phyloP scores from a whole-genome alignment of 2,329 filamentous ascomycete genomes.

The Microdochium bolleyi region DNA sequence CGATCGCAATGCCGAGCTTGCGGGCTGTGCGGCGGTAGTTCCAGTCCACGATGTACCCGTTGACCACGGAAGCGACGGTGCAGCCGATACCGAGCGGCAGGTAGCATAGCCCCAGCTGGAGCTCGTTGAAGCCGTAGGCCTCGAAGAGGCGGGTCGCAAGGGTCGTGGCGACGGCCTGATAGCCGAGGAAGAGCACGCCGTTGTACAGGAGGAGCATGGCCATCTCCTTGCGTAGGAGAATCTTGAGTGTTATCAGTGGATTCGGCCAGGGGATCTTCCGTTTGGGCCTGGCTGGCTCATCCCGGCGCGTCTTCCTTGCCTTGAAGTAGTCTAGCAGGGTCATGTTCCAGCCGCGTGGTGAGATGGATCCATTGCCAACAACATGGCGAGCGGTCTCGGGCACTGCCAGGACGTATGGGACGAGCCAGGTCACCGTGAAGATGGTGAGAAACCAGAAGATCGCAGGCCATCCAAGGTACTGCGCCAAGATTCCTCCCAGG shows the following conservation, averaged over 20 bases:
- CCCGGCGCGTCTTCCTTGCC: slow-evolving; percentile 12
- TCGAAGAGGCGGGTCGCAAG: slow-evolving; percentile 41
- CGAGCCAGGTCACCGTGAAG: slow-evolving; percentile 36
- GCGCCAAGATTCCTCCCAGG: slow-evolving; percentile 54
- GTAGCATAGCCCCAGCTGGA: slow-evolving; percentile 46
- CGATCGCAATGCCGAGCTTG: slow-evolving; percentile 51
- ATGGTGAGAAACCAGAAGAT: slow-evolving; percentile 65
- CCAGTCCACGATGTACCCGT: slow-evolving; percentile 53
- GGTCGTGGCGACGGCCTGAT: slow-evolving; percentile 45
- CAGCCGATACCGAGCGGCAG: slow-evolving; percentile 45
- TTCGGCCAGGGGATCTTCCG: slow-evolving; percentile 45
- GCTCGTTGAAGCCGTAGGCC: slow-evolving; percentile 42
- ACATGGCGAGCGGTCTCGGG: slow-evolving; percentile 53
- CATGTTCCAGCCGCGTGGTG: slow-evolving; percentile 49
- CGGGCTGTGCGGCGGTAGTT: slow-evolving; percentile 65
- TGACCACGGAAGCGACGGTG: slow-evolving; percentile 36
- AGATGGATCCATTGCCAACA: slow-evolving; percentile 55
- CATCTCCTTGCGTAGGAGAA: slow-evolving; percentile 51
- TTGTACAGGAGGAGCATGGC: slow-evolving; percentile 43
- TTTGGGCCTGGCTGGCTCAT: slow-evolving; percentile 22
- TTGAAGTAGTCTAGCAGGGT: slow-evolving; percentile 42
- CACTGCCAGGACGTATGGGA: slow-evolving; percentile 46
- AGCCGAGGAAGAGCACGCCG: slow-evolving; percentile 46
- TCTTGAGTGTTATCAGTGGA: slow-evolving; percentile 43
- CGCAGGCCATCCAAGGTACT: slow-evolving; percentile 59